Percentiles rank a stretch among this genome's conserved stretches.
Evolutionary conservation across 2,329 filamentous ascomycete species (phyloP).

Genomic region (Magnaporthiopsis poae): DNA sequence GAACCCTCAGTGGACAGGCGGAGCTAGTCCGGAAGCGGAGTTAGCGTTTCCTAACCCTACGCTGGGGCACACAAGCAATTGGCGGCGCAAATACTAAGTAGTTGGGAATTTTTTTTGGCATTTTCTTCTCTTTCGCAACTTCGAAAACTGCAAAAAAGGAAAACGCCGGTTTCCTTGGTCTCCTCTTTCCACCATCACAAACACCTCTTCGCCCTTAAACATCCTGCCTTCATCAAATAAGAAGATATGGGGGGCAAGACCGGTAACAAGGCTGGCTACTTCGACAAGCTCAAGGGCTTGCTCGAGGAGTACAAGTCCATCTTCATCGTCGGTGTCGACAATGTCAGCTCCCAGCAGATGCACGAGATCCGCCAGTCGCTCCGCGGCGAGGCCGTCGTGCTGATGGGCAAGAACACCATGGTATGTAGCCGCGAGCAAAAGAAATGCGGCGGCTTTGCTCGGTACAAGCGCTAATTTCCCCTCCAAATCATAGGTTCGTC

Average conservation of each 20-base stretch:
- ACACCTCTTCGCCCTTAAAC: constrained; percentile 70
- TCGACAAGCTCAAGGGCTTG: constrained; percentile 97
- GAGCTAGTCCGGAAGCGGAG: neutral
- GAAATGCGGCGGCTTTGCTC: neutral
- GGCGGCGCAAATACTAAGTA: neutral
- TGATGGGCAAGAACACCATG: constrained; percentile 99
- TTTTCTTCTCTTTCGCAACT: neutral
- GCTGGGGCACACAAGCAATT: constrained; percentile 2
- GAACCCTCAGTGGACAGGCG: no score
- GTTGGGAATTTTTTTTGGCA: neutral
- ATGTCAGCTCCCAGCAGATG: constrained; percentile 99
- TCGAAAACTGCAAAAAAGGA: constrained; percentile 5
- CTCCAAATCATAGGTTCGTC: constrained; percentile 59
- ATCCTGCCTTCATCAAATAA: constrained; percentile 88
- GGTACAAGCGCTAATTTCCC: no score
- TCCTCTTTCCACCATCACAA: constrained; percentile 10
- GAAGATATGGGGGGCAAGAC: constrained; percentile 99
- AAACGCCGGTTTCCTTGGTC: constrained; percentile 8
- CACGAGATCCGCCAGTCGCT: constrained; percentile 96
- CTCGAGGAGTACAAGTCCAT: constrained; percentile 94
- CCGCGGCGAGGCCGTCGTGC: constrained; percentile 82
- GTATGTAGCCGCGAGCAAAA: constrained; percentile 39
- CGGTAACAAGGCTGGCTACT: constrained; percentile 84
- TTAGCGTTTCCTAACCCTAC: neutral
- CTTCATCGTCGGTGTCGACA: constrained; percentile 96